These are phyloP conservation scores for Niveomyces coronatus DNA, from an alignment of 2,329 filamentous ascomycete species.

Conservation along the genomic window DNA sequence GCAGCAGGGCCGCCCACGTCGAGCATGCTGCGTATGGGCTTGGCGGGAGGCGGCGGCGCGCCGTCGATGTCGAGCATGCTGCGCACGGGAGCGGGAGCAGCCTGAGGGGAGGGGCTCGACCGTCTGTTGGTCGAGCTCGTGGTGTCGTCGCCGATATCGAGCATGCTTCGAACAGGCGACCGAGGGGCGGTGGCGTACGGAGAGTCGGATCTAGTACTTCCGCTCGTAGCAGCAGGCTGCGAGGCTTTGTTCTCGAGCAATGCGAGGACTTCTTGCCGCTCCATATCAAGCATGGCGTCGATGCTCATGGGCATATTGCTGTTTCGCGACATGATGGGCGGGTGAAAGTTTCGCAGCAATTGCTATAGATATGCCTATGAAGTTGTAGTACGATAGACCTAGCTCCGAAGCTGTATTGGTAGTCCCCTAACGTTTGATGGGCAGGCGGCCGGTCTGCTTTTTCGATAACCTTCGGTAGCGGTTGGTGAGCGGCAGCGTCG, in stretches of 20 bases:
- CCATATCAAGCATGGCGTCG: conserved; percentile 67
- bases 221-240: conserved; percentile 21
- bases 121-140: conserved; percentile 13
- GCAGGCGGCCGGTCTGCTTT: too few relatives aligned
- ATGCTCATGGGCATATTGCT: conserved; percentile 53
- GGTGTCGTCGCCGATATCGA: conserved; percentile 45
- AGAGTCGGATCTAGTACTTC: conserved; percentile 38
- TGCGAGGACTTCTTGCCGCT: conserved; percentile 62
- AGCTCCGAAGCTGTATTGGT: too few relatives aligned
- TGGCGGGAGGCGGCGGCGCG: conserved; percentile 26
- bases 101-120: conserved; percentile 31
- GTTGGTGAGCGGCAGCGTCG: too few relatives aligned
- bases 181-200: conserved; percentile 45
- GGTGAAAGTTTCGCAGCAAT: too few relatives aligned
- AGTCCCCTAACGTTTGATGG: too few relatives aligned
- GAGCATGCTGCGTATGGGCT: conserved; percentile 41
- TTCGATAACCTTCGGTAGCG: too few relatives aligned
- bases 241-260: conserved; percentile 46
- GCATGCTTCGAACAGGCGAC: conserved; percentile 60
- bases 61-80: conserved; percentile 55
- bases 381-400: too few relatives aligned
- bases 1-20: conserved; percentile 31
- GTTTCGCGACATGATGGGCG: conserved; percentile 21
- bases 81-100: conserved; percentile 47
- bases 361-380: too few relatives aligned